Conservation (phyloP, 2,329 filamentous ascomycete species). For the Alternaria solani region DNA sequence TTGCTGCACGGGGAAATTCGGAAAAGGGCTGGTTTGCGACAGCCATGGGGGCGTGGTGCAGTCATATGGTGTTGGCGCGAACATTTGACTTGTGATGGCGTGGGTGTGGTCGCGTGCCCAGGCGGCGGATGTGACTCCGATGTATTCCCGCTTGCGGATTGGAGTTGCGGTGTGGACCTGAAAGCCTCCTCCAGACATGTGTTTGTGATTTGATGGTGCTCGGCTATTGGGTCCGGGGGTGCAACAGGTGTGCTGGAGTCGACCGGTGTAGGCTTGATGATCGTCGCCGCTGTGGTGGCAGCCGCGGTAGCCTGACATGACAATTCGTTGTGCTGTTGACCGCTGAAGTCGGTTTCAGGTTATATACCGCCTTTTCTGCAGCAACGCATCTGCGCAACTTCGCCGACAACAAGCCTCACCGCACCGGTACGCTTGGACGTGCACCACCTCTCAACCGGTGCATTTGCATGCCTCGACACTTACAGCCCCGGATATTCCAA, state of each 20-base stretch:
- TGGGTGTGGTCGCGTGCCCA: slow-evolving; percentile 3
- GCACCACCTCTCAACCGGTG: background rate
- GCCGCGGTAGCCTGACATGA: background rate
- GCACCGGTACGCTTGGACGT: slow-evolving; percentile 6
- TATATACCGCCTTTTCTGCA: slow-evolving; percentile 11
- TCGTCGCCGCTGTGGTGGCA: background rate
- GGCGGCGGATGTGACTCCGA: slow-evolving; percentile 3
- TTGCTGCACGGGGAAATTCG: slow-evolving; percentile 5
- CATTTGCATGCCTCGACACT: slow-evolving; percentile 7
- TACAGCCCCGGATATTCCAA: slow-evolving; percentile 2
- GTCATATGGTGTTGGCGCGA: slow-evolving; percentile 14
- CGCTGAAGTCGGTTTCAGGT: slow-evolving; percentile 1
- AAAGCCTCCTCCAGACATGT: slow-evolving; percentile 4
- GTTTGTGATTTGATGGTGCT: background rate
- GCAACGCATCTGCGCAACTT: background rate
- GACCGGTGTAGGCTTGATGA: background rate
- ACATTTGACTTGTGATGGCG: slow-evolving; percentile 3
- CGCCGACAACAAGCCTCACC: slow-evolving; percentile 5
- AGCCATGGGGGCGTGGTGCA: slow-evolving; percentile 5
- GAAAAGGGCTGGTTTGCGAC: slow-evolving; percentile 6
- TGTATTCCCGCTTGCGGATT: background rate
- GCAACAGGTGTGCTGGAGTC: background rate
- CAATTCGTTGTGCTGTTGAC: background rate
- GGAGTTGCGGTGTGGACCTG: slow-evolving; percentile 4
- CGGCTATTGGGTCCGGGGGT: background rate